These are phyloP conservation scores for Prunus mongolica DNA, from an alignment of 306 rosid species.

Conservation along the genomic window DNA sequence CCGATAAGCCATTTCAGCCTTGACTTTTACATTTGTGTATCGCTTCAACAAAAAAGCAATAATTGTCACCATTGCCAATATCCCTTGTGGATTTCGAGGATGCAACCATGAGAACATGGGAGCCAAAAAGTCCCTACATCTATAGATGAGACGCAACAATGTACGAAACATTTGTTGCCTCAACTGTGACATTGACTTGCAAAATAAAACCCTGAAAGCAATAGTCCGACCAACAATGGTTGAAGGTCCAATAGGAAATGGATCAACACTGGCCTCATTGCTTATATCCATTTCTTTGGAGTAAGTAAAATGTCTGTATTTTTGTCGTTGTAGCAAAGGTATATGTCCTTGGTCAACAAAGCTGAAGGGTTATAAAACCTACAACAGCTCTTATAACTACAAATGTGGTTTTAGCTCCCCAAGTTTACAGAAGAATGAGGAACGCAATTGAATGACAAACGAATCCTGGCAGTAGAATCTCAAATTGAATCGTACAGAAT, in stretches of 20 bases:
- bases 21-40: constrained; percentile 66
- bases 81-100: constrained; percentile 93
- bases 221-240: constrained; percentile 69
- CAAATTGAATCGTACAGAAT: neutral
- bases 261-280: constrained; percentile 79
- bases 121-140: constrained; percentile 42
- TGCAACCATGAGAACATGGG: constrained; percentile 69
- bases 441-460: neutral
- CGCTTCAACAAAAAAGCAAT: constrained; percentile 81
- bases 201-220: constrained; percentile 78
- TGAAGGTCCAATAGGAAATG: constrained; percentile 88
- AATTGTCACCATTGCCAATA: constrained; percentile 80
- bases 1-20: constrained; percentile 89
- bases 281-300: constrained; percentile 69
- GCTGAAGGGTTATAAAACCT: constrained; percentile 15
- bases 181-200: constrained; percentile 71
- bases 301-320: constrained; percentile 1
- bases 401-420: neutral
- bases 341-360: neutral
- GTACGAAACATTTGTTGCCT: constrained; percentile 49
- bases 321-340: constrained; percentile 6
- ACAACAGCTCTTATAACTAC: constrained; percentile 7
- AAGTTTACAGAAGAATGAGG: neutral
- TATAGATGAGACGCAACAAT: constrained; percentile 38
- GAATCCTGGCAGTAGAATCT: neutral